These are phyloP conservation scores for Colletotrichum tamarilloi DNA, from an alignment of 2,329 filamentous ascomycete genomes.

Conservation along the genomic window DNA sequence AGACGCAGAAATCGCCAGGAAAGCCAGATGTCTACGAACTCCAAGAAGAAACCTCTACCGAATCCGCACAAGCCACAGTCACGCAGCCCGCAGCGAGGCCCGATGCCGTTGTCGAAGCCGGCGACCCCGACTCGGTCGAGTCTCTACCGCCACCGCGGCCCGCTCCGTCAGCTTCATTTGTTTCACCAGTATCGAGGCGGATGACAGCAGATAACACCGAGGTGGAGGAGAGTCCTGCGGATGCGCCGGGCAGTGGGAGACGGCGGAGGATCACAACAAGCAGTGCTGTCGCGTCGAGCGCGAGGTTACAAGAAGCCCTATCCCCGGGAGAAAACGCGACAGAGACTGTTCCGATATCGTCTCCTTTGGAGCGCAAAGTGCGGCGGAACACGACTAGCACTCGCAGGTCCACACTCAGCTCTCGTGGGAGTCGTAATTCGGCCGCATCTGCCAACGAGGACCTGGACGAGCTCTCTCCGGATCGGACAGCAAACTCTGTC, in stretches of 20 bases:
- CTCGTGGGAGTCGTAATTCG: slow-evolving; percentile 38
- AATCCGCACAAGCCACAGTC: slow-evolving; percentile 33
- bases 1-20: neutral
- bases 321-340: slow-evolving; percentile 43
- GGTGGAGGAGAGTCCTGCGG: slow-evolving; percentile 63
- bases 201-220: slow-evolving; percentile 48
- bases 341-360: slow-evolving; percentile 47
- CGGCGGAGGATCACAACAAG: slow-evolving; percentile 53
- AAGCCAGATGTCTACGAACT: slow-evolving; percentile 43
- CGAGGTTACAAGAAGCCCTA: slow-evolving; percentile 55
- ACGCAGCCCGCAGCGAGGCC: slow-evolving; percentile 35
- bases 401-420: slow-evolving; percentile 43
- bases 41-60: slow-evolving; percentile 44
- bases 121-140: slow-evolving; percentile 1
- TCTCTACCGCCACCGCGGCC: slow-evolving; percentile 30
- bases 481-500: slow-evolving; percentile 22
- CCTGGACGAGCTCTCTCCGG: slow-evolving; percentile 48
- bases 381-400: slow-evolving; percentile 48
- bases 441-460: slow-evolving; percentile 38
- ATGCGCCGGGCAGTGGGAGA: slow-evolving; percentile 67
- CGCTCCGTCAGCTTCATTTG: slow-evolving; percentile 8
- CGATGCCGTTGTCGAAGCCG: neutral
- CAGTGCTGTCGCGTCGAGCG: slow-evolving; percentile 51
- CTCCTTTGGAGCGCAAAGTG: slow-evolving; percentile 56
- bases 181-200: slow-evolving; percentile 18